A percentile compares a stretch with the other conserved stretches of the same genome.
These are phyloP conservation scores for Sisymbrium altissimum DNA, from an alignment of 345 rosid genomes.

Conservation along the genomic window DNA sequence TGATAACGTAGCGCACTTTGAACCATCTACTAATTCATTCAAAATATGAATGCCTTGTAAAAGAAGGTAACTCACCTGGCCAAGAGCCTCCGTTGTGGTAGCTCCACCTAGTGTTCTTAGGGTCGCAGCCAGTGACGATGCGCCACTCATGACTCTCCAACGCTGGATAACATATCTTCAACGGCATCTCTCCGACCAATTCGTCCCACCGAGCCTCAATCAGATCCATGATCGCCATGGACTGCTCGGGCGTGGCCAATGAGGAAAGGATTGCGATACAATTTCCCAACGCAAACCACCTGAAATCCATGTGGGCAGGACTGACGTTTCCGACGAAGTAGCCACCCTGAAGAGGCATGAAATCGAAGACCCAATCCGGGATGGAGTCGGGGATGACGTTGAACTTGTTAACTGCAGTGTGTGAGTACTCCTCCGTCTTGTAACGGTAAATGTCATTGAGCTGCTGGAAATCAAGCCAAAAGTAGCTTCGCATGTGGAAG, in stretches of 20 bases:
- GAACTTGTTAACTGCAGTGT: slow-evolving; percentile 68
- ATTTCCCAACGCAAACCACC: slow-evolving; percentile 65
- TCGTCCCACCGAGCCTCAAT: slow-evolving; percentile 73
- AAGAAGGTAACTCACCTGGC: slow-evolving; percentile 52
- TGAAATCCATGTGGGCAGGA: slow-evolving; percentile 71
- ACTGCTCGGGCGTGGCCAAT: slow-evolving; percentile 60
- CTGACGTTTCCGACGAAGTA: slow-evolving; percentile 68
- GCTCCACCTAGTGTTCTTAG: slow-evolving; percentile 68
- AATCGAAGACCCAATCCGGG: slow-evolving; percentile 68
- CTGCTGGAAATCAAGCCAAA: slow-evolving; percentile 67
- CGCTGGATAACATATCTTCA: slow-evolving; percentile 58
- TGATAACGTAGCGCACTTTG: not conserved
- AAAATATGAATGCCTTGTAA: not conserved
- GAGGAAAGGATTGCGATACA: slow-evolving; percentile 54
- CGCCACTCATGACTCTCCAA: slow-evolving; percentile 61
- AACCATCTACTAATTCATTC: not conserved
- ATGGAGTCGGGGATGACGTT: slow-evolving; percentile 72
- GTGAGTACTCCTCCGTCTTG: slow-evolving; percentile 72
- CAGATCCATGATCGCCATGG: slow-evolving; percentile 68
- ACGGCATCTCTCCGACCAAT: slow-evolving; percentile 67
- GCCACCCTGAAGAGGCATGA: slow-evolving; percentile 61
- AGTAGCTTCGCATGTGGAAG: slow-evolving; percentile 59
- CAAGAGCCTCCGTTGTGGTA: slow-evolving; percentile 77
- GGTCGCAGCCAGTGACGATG: slow-evolving; percentile 66
- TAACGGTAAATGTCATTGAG: slow-evolving; percentile 67